Percentiles rank a stretch among this genome's conserved stretches.
phyloP scores from a whole-genome alignment of 768 basidiomycete species.

The Termitomyces sp. region DNA sequence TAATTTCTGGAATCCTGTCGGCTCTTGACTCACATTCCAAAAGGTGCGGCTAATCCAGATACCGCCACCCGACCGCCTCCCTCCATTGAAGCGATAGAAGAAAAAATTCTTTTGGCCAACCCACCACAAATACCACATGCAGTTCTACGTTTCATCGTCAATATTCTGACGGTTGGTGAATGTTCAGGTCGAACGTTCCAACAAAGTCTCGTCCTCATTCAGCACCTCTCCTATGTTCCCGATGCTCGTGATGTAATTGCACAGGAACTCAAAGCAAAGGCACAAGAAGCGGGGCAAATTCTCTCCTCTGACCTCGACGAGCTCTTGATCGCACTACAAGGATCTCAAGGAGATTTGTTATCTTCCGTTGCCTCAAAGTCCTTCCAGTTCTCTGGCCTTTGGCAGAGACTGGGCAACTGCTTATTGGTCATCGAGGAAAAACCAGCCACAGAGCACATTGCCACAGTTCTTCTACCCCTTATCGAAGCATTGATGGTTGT shows the following conservation, averaged over 20 bases:
- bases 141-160: constrained; percentile 89
- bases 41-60: constrained; percentile 6
- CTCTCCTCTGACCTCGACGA: constrained; percentile 76
- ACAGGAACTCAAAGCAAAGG: constrained; percentile 78
- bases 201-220: constrained; percentile 86
- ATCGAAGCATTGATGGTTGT: constrained; percentile 99
- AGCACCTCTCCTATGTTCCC: constrained; percentile 84
- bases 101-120: constrained; percentile 52
- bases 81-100: constrained; percentile 35
- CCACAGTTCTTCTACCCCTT: constrained; percentile 87
- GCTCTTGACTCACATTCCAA: not conserved
- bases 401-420: constrained; percentile 89
- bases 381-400: constrained; percentile 85
- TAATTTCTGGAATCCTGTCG: not conserved
- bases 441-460: constrained; percentile 79
- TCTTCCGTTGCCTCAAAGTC: constrained; percentile 79
- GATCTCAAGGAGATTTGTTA: constrained; percentile 48
- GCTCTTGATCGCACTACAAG: constrained; percentile 59
- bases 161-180: constrained; percentile 96
- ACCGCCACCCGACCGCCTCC: constrained; percentile 6
- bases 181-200: constrained; percentile 97
- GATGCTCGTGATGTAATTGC: constrained; percentile 88
- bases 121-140: constrained; percentile 83
- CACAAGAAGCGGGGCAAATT: constrained; percentile 80
- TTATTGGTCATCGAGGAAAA: constrained; percentile 78